Conservation (phyloP, 2,329 filamentous ascomycete species). For the Penicillium sp. region DNA sequence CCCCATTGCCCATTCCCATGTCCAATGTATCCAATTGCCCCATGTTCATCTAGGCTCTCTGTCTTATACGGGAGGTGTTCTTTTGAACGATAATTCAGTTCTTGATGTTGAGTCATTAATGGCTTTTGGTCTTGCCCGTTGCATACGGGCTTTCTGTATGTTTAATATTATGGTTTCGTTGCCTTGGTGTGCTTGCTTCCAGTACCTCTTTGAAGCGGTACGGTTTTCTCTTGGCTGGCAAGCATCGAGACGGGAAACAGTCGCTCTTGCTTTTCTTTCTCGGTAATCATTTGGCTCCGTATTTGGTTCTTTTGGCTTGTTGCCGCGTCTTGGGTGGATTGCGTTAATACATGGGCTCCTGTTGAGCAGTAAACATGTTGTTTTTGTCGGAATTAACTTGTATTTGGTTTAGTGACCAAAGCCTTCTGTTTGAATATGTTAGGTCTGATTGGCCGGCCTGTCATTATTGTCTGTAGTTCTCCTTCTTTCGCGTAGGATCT, state of each 20-base stretch:
- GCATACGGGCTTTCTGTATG: slow-evolving; percentile 4
- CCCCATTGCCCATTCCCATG: neutral
- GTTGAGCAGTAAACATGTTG: neutral
- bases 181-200: neutral
- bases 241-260: neutral
- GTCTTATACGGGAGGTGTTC: slow-evolving; percentile 24
- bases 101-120: slow-evolving; percentile 14
- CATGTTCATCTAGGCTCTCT: slow-evolving; percentile 18
- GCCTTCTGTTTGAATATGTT: neutral
- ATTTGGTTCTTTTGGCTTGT: neutral
- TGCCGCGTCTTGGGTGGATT: neutral
- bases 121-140: slow-evolving; percentile 6
- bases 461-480: neutral
- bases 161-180: neutral
- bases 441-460: neutral
- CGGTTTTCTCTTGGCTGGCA: neutral
- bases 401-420: neutral
- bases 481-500: neutral
- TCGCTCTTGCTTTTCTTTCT: slow-evolving; percentile 4
- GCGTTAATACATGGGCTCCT: neutral
- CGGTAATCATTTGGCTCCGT: neutral
- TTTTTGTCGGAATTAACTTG: neutral
- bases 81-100: slow-evolving; percentile 28
- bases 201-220: neutral
- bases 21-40: neutral